Base-by-base conservation (phyloP, 1,284 basidiomycete species). In the Rhodotorula sp. region DNA sequence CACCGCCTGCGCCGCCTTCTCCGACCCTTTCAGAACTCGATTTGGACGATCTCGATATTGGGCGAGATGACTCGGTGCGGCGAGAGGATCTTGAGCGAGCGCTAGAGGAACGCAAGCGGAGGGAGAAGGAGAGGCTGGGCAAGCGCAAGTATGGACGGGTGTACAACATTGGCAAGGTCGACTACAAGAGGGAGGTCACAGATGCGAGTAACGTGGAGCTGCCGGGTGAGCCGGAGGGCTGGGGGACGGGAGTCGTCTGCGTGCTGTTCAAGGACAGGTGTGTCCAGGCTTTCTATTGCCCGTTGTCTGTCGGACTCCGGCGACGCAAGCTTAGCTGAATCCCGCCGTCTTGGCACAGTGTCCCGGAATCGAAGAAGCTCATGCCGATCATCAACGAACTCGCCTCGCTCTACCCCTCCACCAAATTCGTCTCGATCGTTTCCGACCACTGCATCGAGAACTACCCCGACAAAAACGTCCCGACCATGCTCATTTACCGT, bases 401-500 rank as follows among this genome's bases (percentile, higher is more conserved):
- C 4, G 93, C 95, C 0, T 83, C 84, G 36, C 87, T 88, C 64
- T 90, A 97, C 80, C 91, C 94, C 4, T 87, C 89, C 34, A 92
- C 94, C 15, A 98, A 98, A 81, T 98, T 99, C 77, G 90, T 98
- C 71, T 92, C 91, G 48, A 98, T 99, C 76, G 88, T 95, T 3
- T 94, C 94, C 39, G 88, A 92, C 81, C 92, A 95, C 81, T 98
- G 95, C 82, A 97, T 99, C 76, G 89, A 92, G 32, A 90, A 98
- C 81, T 90, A 98, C 61, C 95, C 95, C 27, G 95, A 98, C 78
- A 85, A 87, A 51, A 89, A 94, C 68, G 82, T 94, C 57, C 96
- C 95, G 2, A 98, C 95, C 82, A 82, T 99, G 66, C 88, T 99
- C 74, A 84, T 97, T 49, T 99, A 99, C 81, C 87, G 91, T 53